phyloP scores from a whole-genome alignment of 139 green algal species.

The Coelastrella sp. region DNA sequence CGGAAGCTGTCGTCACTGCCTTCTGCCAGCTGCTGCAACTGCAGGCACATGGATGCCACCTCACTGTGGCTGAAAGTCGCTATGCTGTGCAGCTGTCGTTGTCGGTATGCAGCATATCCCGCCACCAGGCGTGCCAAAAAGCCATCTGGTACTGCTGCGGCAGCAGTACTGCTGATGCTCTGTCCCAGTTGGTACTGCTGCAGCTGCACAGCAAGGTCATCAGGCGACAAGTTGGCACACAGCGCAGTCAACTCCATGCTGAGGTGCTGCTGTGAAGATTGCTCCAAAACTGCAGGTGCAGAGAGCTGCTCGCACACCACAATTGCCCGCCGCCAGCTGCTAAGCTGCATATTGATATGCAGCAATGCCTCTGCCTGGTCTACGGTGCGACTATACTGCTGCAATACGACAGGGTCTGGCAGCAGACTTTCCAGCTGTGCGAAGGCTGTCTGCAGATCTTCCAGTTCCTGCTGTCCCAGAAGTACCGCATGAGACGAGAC shows the following conservation, averaged over 20 bases:
- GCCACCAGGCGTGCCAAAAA: not conserved
- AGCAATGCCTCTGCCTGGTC: conserved; percentile 2
- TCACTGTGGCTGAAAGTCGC: not conserved
- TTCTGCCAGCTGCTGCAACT: not conserved
- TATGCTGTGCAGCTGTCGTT: not conserved
- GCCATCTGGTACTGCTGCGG: not conserved
- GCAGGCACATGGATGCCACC: conserved; percentile 6
- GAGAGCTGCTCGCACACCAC: conserved; percentile 18
- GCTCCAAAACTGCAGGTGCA: not conserved
- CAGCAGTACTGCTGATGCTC: conserved; percentile 3
- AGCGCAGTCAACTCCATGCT: not conserved
- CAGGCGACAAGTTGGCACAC: conserved; percentile 2
- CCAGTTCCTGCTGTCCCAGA: not conserved
- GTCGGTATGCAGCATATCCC: not conserved
- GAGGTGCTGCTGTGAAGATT: not conserved
- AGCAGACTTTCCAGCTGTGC: conserved; percentile 26
- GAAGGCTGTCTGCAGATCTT: conserved; percentile 24
- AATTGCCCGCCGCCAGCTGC: conserved; percentile 5
- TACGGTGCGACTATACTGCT: not conserved
- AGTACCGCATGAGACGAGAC: not conserved
- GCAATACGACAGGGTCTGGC: not conserved
- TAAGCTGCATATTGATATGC: conserved; percentile 7
- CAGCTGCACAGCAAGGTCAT: not conserved
- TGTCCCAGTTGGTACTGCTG: conserved; percentile 4
- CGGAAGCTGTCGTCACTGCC: not conserved